Base-by-base conservation (phyloP, 495 filamentous ascomycete species). In the Neurospora sp. region DNA sequence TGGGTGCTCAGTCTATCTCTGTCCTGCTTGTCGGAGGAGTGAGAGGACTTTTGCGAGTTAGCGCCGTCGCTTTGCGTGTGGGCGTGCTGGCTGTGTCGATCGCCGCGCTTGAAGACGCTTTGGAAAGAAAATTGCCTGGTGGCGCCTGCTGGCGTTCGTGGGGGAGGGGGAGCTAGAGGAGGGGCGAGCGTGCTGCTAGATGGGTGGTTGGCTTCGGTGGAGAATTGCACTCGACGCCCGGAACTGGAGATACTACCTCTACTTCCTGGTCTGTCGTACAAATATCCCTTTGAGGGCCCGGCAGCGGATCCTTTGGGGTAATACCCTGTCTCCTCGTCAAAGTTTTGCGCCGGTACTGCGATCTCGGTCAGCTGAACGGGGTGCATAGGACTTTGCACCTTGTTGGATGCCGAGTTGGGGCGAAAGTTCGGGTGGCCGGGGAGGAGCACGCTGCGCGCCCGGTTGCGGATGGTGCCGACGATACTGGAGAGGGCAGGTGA, bases 101-200 rank as follows among this genome's bases (percentile, higher is more conserved):
- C 53, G 14, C 53, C 53, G 27, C 82, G 79, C 73, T 85, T 83
- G 81, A 97, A 93, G 69, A 96, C 88, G 74, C 90, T 91, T 76
- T 94, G 91, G 85, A 98, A 98, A 38, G 91, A 94, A 83, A 98
- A 98, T 79, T 98, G 94, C 42, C 96, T 90, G 76, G 81, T 82
- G n/a, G 85, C 84, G 61, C 53, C 53, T 7, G 6, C 5, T 66
- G 53, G 53, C 18, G 53, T 35, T 18, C 53, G 22, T 66, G 27
- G 27, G 14, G 53, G 14, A 66, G 27, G 27, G 18, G 53, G 27
- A 18, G 53, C 53, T 61, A 61, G 53, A 61, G 53, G 53, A 66
- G 53, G 27, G 22, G 53, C 53, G 27, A 61, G 22, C 12, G 53
- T 61, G 53, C 53, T 66, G 53, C 53, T 66, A 37, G 53, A 66